A percentile compares a stretch with the other conserved stretches of the same genome.
Conservation (phyloP, 768 basidiomycete species). For the Plicaturopsis crispa region DNA sequence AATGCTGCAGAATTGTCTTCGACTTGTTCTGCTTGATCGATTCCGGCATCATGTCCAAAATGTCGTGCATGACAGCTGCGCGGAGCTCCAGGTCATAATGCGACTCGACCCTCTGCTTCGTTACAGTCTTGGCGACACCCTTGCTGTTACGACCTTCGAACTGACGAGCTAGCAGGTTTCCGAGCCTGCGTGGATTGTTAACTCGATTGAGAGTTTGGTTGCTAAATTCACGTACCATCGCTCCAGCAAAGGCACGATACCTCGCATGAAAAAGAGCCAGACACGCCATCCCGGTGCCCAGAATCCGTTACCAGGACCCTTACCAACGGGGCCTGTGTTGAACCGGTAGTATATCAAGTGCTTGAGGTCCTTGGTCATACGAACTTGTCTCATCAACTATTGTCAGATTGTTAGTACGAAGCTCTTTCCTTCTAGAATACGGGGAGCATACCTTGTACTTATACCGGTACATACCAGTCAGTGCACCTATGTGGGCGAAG, state of each 20-base stretch:
- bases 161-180: slow-evolving; percentile 94
- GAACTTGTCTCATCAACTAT: slow-evolving; percentile 96
- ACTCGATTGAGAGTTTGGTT: slow-evolving; percentile 1
- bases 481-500: slow-evolving; percentile 93
- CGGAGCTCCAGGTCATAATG: slow-evolving; percentile 97
- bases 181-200: slow-evolving; percentile 44
- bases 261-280: slow-evolving; percentile 99
- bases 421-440: no score
- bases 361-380: slow-evolving; percentile 99
- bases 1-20: slow-evolving; percentile 97
- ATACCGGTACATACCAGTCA: slow-evolving; percentile 99
- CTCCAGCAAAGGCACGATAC: slow-evolving; percentile 95
- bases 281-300: slow-evolving; percentile 99
- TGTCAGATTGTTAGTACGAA: no score
- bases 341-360: slow-evolving; percentile 98
- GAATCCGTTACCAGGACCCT: slow-evolving; percentile 98
- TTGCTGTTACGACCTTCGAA: slow-evolving; percentile 98
- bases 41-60: slow-evolving; percentile 99
- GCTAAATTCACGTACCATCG: slow-evolving; percentile 56
- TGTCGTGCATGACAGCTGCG: slow-evolving; percentile 99
- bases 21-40: slow-evolving; percentile 99
- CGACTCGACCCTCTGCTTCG: slow-evolving; percentile 98
- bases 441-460: slow-evolving; percentile 80
- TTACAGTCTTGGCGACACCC: slow-evolving; percentile 95
- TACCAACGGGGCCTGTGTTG: slow-evolving; percentile 99